Conservation (phyloP, 129 eudicot genomes). For the Rutidosis leptorrhynchoides region DNA sequence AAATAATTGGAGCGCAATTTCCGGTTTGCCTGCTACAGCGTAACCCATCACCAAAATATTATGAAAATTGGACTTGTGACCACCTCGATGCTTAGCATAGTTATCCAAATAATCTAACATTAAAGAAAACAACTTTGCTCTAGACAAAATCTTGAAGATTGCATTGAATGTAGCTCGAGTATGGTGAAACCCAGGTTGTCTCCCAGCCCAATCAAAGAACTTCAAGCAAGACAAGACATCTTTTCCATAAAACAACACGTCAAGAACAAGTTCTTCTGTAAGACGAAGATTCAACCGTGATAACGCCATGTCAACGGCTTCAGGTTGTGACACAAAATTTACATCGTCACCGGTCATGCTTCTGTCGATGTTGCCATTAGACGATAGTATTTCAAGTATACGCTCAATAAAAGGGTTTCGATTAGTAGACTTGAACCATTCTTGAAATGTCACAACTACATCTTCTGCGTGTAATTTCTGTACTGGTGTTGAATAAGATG, state of each 20-base stretch:
- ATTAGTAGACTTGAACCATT: conserved; percentile 59
- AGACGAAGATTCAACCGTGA: conserved; percentile 42
- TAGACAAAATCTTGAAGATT: conserved; percentile 55
- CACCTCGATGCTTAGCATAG: conserved; percentile 21
- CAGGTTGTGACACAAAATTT: conserved; percentile 12
- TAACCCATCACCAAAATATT: conserved; percentile 73
- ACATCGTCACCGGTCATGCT: conserved; percentile 14
- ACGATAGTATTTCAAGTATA: conserved; percentile 45
- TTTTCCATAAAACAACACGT: conserved; percentile 48
- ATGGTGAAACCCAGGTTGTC: conserved; percentile 69
- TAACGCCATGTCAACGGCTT: conserved; percentile 35
- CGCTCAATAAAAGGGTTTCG: conserved; percentile 44
- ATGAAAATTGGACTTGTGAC: conserved; percentile 38
- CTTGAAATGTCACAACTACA: conserved; percentile 45
- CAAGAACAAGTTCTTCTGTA: conserved; percentile 55
- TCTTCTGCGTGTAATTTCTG: conserved; percentile 31
- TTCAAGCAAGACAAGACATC: conserved; percentile 66
- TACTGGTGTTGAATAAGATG: background rate
- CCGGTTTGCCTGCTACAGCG: conserved; percentile 73
- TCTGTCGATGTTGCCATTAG: conserved; percentile 10
- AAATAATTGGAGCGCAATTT: conserved; percentile 58
- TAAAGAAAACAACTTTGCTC: conserved; percentile 45
- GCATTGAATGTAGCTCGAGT: conserved; percentile 63
- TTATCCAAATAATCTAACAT: conserved; percentile 55
- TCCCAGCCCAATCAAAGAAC: conserved; percentile 95